Evolutionary conservation across 2,329 filamentous ascomycete genomes (phyloP).

Genomic region (Cordyceps cicadae): DNA sequence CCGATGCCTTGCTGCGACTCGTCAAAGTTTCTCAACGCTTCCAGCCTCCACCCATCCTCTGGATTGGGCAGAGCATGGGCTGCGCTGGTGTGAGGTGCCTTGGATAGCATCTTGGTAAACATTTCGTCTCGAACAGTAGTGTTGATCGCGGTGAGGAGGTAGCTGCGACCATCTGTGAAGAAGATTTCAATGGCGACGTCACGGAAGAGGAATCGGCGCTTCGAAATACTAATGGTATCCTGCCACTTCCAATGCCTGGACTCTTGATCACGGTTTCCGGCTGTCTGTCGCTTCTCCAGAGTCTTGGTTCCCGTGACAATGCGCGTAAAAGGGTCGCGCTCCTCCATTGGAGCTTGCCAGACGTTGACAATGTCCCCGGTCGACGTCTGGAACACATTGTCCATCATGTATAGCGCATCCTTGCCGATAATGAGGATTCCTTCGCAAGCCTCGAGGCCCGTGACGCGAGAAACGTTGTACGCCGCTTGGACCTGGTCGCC

Average conservation of each 20-base stretch:
- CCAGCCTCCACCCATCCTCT: slow-evolving; percentile 87
- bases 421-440: slow-evolving; percentile 90
- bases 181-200: slow-evolving; percentile 97
- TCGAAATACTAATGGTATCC: slow-evolving; percentile 91
- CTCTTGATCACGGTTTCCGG: slow-evolving; percentile 58
- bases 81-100: slow-evolving; percentile 72
- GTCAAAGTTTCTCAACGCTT: slow-evolving; percentile 64
- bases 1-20: slow-evolving; percentile 59
- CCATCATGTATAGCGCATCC: slow-evolving; percentile 85
- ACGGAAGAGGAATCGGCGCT: slow-evolving; percentile 87
- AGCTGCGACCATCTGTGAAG: slow-evolving; percentile 93
- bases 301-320: slow-evolving; percentile 68
- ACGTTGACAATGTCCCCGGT: slow-evolving; percentile 97
- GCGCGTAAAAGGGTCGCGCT: slow-evolving; percentile 89
- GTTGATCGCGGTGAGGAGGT: slow-evolving; percentile 78
- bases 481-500: slow-evolving; percentile 90
- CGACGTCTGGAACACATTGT: slow-evolving; percentile 89
- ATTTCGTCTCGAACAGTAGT: slow-evolving; percentile 69
- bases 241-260: slow-evolving; percentile 89
- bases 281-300: slow-evolving; percentile 52
- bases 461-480: slow-evolving; percentile 89
- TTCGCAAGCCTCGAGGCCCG: slow-evolving; percentile 88
- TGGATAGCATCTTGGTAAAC: slow-evolving; percentile 63
- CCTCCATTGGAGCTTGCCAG: slow-evolving; percentile 84
- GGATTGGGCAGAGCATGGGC: slow-evolving; percentile 62